Percentiles rank a stretch among this genome's conserved stretches.
phyloP scores from a whole-genome alignment of 2,329 filamentous ascomycete species.

The Trichoderma aggressivum region DNA sequence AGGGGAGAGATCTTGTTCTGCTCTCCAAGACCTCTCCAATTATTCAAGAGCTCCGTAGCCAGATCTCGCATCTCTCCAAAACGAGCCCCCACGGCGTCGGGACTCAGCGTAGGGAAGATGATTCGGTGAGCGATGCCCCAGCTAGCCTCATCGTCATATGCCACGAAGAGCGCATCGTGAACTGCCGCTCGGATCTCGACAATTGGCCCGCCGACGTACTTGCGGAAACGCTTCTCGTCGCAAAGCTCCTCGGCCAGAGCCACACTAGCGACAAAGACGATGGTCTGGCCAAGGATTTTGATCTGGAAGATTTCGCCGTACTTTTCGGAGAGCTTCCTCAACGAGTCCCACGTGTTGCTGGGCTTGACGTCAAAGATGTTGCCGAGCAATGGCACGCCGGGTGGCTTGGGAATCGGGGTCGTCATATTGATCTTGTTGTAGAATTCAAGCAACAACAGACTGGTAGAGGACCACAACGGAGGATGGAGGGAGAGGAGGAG shows the following conservation, averaged over 20 bases:
- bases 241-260: conserved; percentile 50
- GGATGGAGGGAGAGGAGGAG: background rate
- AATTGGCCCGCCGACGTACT: conserved; percentile 51
- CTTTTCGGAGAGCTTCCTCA: conserved; percentile 35
- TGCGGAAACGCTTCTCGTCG: conserved; percentile 52
- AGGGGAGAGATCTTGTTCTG: conserved; percentile 44
- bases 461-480: background rate
- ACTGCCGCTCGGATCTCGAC: conserved; percentile 50
- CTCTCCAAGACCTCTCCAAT: conserved; percentile 43
- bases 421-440: conserved; percentile 31
- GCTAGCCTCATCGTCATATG: conserved; percentile 45
- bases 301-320: conserved; percentile 40
- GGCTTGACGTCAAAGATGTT: conserved; percentile 37
- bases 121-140: conserved; percentile 53
- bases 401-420: conserved; percentile 35
- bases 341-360: conserved; percentile 36
- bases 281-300: conserved; percentile 33
- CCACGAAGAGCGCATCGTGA: conserved; percentile 52
- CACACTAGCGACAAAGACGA: conserved; percentile 46
- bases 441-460: background rate
- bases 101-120: conserved; percentile 44
- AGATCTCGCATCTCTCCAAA: conserved; percentile 49
- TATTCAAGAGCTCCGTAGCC: conserved; percentile 47
- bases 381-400: conserved; percentile 35
- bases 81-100: conserved; percentile 30